Evolutionary conservation across 371 early-diverging fungal species (phyloP), one percentile per base, ranked within the genome.

Genomic region (Umbelopsis sp.): DNA sequence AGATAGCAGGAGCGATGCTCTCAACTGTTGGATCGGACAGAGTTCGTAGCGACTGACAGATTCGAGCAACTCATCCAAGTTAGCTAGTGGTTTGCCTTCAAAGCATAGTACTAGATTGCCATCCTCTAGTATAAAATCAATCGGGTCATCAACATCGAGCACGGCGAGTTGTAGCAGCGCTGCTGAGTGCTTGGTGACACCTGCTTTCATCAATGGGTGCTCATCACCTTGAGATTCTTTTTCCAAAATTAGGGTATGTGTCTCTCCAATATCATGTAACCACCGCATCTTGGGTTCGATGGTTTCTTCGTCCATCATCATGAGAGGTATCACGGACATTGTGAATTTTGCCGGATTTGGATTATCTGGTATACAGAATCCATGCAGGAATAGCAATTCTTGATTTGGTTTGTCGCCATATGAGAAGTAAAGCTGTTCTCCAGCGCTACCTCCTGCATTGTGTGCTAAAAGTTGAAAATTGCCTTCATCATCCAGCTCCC

Each of bases 381-480:
- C 87, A 68, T 89, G 86, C 4, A 84, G 63, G 63, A 86, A 92
- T 20, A 92, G 70, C 0, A 92, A 71, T 65, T 92, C 91, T 63
- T 76, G 76, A 69, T 90, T 92, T 14, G 91, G 76, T 64, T 90
- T 90, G 9, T 76, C 81, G 8, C 87, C 90, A 69, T 89, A 89
- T 0, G 85, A 86, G 1, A 88, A 35, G 20, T 72, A 71, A 16
- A 84, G 66, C 29, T 87, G 81, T 1, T 70, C 8, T 48, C 44
- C 37, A 51, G 69, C 14, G 3, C 20, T 48, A n/a, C 48, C 48
- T 48, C n/a, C 1, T 16, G 44, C 37, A 12, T 37, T 66, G 22
- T 63, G 62, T 11, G 44, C 62, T 2, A 75, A 53, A 16, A 76
- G 37, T 5, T 38, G 48, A 9, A 77, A 38, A 29, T 57, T 29